Conservation (phyloP, 2,329 filamentous ascomycete genomes). For the Beauveria asiatica region DNA sequence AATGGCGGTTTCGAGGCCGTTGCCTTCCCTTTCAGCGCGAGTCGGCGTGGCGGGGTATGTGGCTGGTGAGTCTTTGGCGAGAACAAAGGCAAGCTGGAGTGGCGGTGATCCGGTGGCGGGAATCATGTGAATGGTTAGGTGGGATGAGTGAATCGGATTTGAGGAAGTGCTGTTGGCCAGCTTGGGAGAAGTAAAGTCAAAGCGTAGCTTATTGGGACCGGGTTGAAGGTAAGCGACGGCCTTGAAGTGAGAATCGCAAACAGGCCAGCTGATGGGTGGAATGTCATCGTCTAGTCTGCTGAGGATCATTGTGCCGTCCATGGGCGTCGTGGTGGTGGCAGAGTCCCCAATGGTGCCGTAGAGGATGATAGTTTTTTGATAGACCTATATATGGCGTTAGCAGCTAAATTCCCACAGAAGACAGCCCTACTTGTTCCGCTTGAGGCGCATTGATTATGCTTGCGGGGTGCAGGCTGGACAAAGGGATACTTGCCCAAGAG, state of each 20-base stretch:
- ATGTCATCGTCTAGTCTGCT: conserved; percentile 79
- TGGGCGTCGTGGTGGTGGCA: conserved; percentile 50
- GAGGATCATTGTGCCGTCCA: conserved; percentile 74
- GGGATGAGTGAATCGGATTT: conserved; percentile 67
- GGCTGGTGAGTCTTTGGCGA: conserved; percentile 79
- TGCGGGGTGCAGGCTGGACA: neutral
- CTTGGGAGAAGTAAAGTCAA: conserved; percentile 83
- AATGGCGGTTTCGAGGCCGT: conserved; percentile 69
- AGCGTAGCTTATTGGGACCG: conserved; percentile 77
- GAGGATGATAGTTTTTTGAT: conserved; percentile 81
- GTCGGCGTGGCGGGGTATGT: conserved; percentile 78
- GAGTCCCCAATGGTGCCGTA: conserved; percentile 74
- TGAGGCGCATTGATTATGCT: neutral
- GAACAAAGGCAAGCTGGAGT: conserved; percentile 77
- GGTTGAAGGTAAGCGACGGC: conserved; percentile 82
- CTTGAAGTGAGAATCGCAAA: conserved; percentile 85
- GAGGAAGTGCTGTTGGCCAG: conserved; percentile 59
- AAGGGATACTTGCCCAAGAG: conserved; percentile 60
- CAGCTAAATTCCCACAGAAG: neutral
- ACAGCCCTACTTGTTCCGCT: neutral
- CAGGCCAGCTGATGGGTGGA: conserved; percentile 77
- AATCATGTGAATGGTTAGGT: conserved; percentile 78
- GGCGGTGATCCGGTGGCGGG: conserved; percentile 72
- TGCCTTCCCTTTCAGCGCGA: conserved; percentile 69
- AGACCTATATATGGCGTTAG: conserved; percentile 49